Base-by-base conservation (phyloP, 2,329 filamentous ascomycete genomes). In the Fusarium agapanthi region DNA sequence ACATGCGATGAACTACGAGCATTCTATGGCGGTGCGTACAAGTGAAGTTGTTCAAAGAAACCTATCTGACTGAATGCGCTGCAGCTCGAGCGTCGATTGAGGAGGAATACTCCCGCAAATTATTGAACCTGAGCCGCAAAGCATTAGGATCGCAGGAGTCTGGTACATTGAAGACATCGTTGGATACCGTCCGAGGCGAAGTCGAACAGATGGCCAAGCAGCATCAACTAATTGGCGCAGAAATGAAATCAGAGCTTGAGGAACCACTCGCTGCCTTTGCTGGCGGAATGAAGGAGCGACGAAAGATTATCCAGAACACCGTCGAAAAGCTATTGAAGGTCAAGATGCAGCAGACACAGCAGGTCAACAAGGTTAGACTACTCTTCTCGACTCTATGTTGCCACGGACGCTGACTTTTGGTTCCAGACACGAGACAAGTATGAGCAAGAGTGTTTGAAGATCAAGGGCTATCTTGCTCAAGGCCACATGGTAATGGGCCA, bases 401-500 rank as follows among this genome's bases (percentile, higher is more conserved):
- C 43, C 40, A 34, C 24, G 13, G 38, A n/a, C 22, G 28, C 61
- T 77, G n/a, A 75, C 55, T 16, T 11, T 11, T 3, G n/a, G 10
- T 13, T 22, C 45, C 77, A 94, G 92, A 93, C 95, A 22, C 90
- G 96, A 74, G 96, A 99, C 83, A 92, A 92, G 55, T 99, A 97
- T 80, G 96, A 99, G 83, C 95, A 99, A 82, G 97, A 99, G 77
- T 98, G 95, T 80, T 87, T 99, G 48, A 96, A 97, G 81, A 98
- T 99, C 81, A 99, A 99, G 83, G 96, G 96, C 43, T 99, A 99
- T 79, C 89, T 99, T 9, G 96, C 97, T 8, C 96, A 99, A 83
- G 96, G 96, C 15, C 97, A 99, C 81, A 99, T 99, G 96, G 96
- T 99, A 65, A 99, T 99, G 96, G 96, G 96, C 20, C 96, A 99